Evolutionary conservation across 208 protist genomes (phyloP), one percentile per base, ranked within the genome.

Genomic region (Crithidia mellificae): DNA sequence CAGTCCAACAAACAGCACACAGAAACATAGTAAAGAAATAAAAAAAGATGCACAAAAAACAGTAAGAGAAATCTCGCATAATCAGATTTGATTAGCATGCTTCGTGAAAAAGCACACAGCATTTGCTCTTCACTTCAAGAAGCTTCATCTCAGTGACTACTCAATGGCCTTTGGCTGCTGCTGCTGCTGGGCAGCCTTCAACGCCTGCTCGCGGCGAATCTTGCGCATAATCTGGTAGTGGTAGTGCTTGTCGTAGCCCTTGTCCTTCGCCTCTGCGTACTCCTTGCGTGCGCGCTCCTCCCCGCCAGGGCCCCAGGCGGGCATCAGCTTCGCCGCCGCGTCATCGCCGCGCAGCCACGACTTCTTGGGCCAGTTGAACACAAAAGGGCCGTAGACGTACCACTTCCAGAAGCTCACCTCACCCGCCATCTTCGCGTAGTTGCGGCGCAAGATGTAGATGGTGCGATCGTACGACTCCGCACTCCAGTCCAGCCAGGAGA

Each of bases 161-260:
- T 63, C 36, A 19, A 78, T 72, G 0, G 63, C 68, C 38, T 50
- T 50, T 34, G 65, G 53, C 43, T 72, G 52, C 43, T 81, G 78
- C 43, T 67, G 53, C 43, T 72, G 52, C 43, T 81, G 78, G 24
- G 41, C 54, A 14, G 76, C 83, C 59, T 80, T 77, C 36, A 83
- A 68, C 38, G 87, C 91, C 76, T 94, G 91, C 69, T 96, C 91
- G 27, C 88, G 84, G 52, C 88, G 88, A 41, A 96, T 94, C 52
- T 87, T 83, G 34, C 88, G 88, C 91, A 94, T 96, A 49, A 94
- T 94, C 62, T 94, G 91, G 67, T 96, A 96, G 72, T 96, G 91
- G 63, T 89, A 96, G 72, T 93, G 64, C 71, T 93, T 92, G 61
- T 96, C 80, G 63, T 81, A 92, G 44, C 86, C 84, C 72, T 94